phyloP scores from a whole-genome alignment of 345 rosid genomes.

The Eucalyptus curtisii region DNA sequence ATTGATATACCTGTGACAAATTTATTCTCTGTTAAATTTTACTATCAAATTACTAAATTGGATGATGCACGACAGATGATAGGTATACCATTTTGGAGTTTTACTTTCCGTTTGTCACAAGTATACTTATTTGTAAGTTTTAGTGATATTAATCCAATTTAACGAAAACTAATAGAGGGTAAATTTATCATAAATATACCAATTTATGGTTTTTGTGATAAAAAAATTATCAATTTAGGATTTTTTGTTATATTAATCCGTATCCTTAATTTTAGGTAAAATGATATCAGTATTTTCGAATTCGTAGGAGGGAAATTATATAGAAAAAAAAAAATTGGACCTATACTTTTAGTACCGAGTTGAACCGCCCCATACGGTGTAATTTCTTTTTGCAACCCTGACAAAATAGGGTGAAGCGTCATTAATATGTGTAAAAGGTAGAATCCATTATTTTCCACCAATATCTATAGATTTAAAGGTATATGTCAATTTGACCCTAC shows the following conservation, averaged over 20 bases:
- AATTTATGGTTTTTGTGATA: no score
- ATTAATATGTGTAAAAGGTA: not conserved
- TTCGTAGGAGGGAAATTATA: not conserved
- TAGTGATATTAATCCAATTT: no score
- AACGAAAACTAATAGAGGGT: fast-evolving
- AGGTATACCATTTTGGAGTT: no score
- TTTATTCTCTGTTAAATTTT: no score
- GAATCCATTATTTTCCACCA: not conserved
- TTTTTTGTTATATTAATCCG: no score
- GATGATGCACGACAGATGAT: no score
- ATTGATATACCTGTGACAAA: no score
- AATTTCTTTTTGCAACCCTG: not conserved
- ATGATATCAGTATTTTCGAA: not conserved
- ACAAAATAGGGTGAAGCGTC: not conserved
- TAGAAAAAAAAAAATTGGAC: not conserved
- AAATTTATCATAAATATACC: no score
- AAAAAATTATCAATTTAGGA: no score
- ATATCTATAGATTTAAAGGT: not conserved
- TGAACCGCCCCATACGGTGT: not conserved
- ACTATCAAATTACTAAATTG: no score
- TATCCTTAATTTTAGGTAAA: not conserved
- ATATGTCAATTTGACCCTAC: not conserved
- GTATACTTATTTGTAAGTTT: no score
- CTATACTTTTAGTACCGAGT: not conserved
- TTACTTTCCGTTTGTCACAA: no score